Evolutionary conservation across 306 rosid species (phyloP).

Genomic region (Parietaria judaica): DNA sequence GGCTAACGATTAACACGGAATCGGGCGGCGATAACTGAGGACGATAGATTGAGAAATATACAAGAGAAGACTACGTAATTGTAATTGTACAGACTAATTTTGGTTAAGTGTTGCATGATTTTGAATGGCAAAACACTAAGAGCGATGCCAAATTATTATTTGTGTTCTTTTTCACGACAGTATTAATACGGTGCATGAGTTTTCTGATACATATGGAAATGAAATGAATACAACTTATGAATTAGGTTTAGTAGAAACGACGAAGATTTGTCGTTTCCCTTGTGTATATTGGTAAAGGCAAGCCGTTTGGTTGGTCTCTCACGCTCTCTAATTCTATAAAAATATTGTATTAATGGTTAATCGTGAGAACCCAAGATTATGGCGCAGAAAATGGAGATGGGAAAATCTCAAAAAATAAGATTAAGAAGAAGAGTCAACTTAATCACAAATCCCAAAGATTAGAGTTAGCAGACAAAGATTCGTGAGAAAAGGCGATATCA

Average conservation of each 20-base stretch:
- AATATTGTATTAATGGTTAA: background rate
- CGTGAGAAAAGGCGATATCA: slow-evolving; percentile 37
- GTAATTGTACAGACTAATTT: slow-evolving; percentile 35
- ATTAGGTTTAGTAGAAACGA: background rate
- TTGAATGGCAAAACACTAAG: no score
- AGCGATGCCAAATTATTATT: no score
- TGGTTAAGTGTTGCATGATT: slow-evolving; percentile 15
- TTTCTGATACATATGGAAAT: background rate
- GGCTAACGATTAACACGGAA: slow-evolving; percentile 35
- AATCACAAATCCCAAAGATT: no score
- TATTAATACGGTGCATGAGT: background rate
- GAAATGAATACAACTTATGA: background rate
- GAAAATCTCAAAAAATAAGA: background rate
- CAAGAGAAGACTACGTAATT: slow-evolving; percentile 15
- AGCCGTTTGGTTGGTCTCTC: slow-evolving; percentile 8
- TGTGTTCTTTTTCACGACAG: no score
- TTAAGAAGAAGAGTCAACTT: background rate
- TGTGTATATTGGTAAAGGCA: background rate
- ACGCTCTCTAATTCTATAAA: slow-evolving; percentile 1
- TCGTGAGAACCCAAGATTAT: slow-evolving; percentile 1
- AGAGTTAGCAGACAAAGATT: slow-evolving; percentile 35
- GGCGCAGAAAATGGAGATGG: slow-evolving; percentile 13
- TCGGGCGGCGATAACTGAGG: slow-evolving; percentile 24
- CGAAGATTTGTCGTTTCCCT: background rate
- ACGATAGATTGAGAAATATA: slow-evolving; percentile 13